Base-by-base conservation (phyloP, 257 asterid genomes). In the Solanum sparsipilum region DNA sequence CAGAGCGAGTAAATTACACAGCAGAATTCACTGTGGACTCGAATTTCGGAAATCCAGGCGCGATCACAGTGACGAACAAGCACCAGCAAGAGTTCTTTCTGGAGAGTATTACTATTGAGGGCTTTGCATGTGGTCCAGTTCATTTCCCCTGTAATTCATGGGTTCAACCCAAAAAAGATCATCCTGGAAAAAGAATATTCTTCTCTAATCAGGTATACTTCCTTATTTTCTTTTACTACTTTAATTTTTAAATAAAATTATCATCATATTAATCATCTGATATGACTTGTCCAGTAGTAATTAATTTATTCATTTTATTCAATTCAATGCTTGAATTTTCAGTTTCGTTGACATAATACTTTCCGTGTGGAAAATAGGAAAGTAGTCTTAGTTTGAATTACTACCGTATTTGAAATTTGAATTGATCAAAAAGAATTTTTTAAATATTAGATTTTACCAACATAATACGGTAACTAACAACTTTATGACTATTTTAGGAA, bases 111-210 rank as follows among this genome's bases (percentile, higher is more conserved):
- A 94, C 95, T 4, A 83, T 97, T n/a, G 98, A 97, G 87, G 99
- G 98, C 4, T 95, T 97, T 90, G 94, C 95, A 68, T 92, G 94
- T 88, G 99, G 99, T 15, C 95, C 98, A 5, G 92, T 96, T 32
- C 98, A 96, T 86, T 97, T 97, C 63, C 95, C 99, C 89, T 94
- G 99, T 89, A 92, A 94, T 86, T 96, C 99, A 29, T 96, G 98
- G 99, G 98, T 97, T 56, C 99, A 96, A 87, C 90, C 98, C 86
- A 88, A 73, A 87, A 97, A 92, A 89, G 91, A 94, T 90, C 95
- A 94, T 87, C 97, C 96, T 84, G 95, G 92, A 9, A 92, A 92
- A 83, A 95, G 98, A 86, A 81, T 97, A 38, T 96, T 97, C 94
- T 97, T 96, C 90, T 92, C 97, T 75, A 97, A 97, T 91, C 94